phyloP scores from a whole-genome alignment of 768 basidiomycete species.

The Tubosaeta sp. region DNA sequence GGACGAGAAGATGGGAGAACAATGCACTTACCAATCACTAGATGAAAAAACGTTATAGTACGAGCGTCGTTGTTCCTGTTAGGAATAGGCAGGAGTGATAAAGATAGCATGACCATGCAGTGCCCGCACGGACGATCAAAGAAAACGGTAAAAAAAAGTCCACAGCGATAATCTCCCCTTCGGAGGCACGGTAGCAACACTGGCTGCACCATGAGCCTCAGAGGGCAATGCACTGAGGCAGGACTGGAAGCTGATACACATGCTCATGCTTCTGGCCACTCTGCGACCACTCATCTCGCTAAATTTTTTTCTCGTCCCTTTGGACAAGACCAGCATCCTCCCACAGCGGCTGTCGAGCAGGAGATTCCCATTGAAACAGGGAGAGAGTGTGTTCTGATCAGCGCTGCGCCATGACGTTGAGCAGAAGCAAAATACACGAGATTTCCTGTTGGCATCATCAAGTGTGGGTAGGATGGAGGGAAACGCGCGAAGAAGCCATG shows the following conservation, averaged over 20 bases:
- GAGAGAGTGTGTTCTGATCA: neutral
- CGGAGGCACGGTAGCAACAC: slow-evolving; percentile 10
- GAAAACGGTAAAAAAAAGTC: slow-evolving; percentile 10
- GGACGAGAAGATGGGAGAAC: slow-evolving; percentile 10
- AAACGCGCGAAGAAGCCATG: slow-evolving; percentile 6
- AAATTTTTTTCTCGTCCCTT: slow-evolving; percentile 14
- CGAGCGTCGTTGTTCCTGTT: slow-evolving; percentile 6
- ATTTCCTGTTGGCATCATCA: neutral
- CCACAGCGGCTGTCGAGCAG: neutral
- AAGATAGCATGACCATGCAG: slow-evolving; percentile 22
- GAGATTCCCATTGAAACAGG: slow-evolving; percentile 23
- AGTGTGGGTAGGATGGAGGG: slow-evolving; percentile 3
- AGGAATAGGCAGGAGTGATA: slow-evolving; percentile 15
- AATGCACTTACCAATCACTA: slow-evolving; percentile 9
- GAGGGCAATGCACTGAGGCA: slow-evolving; percentile 23
- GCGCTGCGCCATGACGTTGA: neutral
- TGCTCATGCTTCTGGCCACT: slow-evolving; percentile 27
- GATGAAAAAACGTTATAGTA: slow-evolving; percentile 20
- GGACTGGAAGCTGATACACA: slow-evolving; percentile 24
- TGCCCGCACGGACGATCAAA: slow-evolving; percentile 12
- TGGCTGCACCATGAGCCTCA: slow-evolving; percentile 10
- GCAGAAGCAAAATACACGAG: slow-evolving; percentile 4
- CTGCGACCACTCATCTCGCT: slow-evolving; percentile 25
- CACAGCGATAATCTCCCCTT: slow-evolving; percentile 13
- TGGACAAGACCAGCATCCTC: slow-evolving; percentile 5